Evolutionary conservation across 768 basidiomycete genomes (phyloP), one percentile per base, ranked within the genome.

Genomic region (Kwoniella pini): DNA sequence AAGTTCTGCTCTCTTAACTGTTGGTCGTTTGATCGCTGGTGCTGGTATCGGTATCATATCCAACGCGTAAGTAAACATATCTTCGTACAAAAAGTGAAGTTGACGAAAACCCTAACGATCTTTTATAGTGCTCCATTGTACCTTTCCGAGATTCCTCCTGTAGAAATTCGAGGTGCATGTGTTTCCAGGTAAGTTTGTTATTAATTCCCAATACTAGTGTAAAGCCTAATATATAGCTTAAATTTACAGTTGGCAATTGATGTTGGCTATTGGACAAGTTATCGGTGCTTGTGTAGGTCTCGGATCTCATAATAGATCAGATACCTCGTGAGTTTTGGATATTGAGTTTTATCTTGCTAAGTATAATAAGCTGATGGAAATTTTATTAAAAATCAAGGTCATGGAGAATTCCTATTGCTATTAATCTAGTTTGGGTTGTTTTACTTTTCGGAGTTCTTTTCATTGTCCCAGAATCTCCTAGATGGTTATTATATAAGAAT

Each of bases 231-330:
- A 7, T 42, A n/a, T 43, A 24, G 19, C 22, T 38, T 24, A 26
- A 13, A 49, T n/a, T 48, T 4, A 30, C 52, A 65, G 65, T 19
- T 78, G 78, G 77, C 78, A 79, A 53, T 60, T 79, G 26, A 64
- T 74, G 54, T 66, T 78, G 21, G 77, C 77, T 21, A 72, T 79
- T 50, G 78, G 78, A 52, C 77, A 78, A 54, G 74, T 78, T 40
- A 67, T 75, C 46, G 78, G 78, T 53, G 77, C 78, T 42, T 62
- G 63, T 60, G 72, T 79, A 43, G 76, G 69, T 58, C 71, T 78
- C 46, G 75, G 74, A 21, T 69, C 71, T 33, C 72, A 76, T 55
- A 64, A 43, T 33, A 40, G 63, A 28, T 40, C 54, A 11, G 48
- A 24, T 9, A 75, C 70, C 0, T 68, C 54, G 63, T 64, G 31